A percentile compares a stretch with the other conserved stretches of the same genome.
Evolutionary conservation across 2,329 filamentous ascomycete genomes (phyloP).

Genomic region (Fusarium sp.): DNA sequence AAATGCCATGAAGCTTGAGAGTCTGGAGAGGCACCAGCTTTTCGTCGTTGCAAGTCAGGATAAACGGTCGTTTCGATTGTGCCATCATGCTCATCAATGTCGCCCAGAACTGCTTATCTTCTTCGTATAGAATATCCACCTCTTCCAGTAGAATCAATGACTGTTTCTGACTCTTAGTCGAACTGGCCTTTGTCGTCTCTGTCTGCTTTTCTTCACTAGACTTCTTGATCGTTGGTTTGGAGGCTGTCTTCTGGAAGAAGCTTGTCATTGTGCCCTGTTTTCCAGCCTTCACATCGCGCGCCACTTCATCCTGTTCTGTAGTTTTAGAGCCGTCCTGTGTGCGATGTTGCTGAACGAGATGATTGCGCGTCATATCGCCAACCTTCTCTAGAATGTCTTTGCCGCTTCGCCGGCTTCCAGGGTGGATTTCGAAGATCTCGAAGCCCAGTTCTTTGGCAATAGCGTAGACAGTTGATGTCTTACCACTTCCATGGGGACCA

Average conservation of each 20-base stretch:
- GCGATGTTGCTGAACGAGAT: slow-evolving; percentile 74
- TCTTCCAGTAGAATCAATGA: slow-evolving; percentile 95
- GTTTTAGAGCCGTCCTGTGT: slow-evolving; percentile 47
- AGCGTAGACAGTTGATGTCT: slow-evolving; percentile 92
- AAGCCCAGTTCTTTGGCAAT: slow-evolving; percentile 92
- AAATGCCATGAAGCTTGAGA: slow-evolving; percentile 84
- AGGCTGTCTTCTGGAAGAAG: slow-evolving; percentile 73
- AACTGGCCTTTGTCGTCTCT: slow-evolving; percentile 48
- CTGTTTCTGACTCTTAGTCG: slow-evolving; percentile 78
- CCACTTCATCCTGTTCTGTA: slow-evolving; percentile 47
- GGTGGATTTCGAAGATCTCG: slow-evolving; percentile 94
- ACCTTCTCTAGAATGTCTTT: slow-evolving; percentile 92
- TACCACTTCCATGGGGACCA: slow-evolving; percentile 89
- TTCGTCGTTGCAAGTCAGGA: slow-evolving; percentile 96
- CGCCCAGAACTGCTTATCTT: slow-evolving; percentile 94
- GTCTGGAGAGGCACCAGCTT: slow-evolving; percentile 78
- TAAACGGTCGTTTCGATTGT: slow-evolving; percentile 89
- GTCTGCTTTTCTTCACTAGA: slow-evolving; percentile 37
- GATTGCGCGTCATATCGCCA: slow-evolving; percentile 96
- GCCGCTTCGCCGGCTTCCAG: slow-evolving; percentile 83
- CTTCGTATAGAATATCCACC: slow-evolving; percentile 91
- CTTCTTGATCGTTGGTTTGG: slow-evolving; percentile 47
- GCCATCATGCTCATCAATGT: slow-evolving; percentile 81
- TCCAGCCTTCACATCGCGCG: slow-evolving; percentile 70
- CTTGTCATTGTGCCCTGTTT: slow-evolving; percentile 83